Evolutionary conservation across 495 filamentous ascomycete genomes (phyloP), one percentile per base, ranked within the genome.

Genomic region (Emericellopsis terricola): DNA sequence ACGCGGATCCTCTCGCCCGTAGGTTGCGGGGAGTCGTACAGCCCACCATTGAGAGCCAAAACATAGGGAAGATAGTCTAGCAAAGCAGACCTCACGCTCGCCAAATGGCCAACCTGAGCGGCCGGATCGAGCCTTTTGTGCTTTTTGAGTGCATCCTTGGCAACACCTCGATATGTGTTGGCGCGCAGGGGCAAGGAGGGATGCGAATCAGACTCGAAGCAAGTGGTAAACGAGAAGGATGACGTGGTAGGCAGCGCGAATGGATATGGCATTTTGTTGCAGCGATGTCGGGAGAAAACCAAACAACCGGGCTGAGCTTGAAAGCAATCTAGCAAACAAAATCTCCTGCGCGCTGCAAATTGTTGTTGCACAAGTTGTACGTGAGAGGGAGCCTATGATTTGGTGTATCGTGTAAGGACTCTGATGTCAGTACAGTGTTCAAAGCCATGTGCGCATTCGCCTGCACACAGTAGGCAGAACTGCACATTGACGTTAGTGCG

Each of bases 231-330:
- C 24, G 76, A 76, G 43, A 86, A 71, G 28, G 72, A 64, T 2
- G 81, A 89, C 15, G 85, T 92, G 15, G 84, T 93, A 2, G 85
- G 81, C 24, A 93, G 69, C 20, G 64, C 59, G 46, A 86, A 91
- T 14, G 76, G 73, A 51, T 76, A 94, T 28, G 87, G 83, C 86
- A 94, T 93, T 20, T 38, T 68, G 51, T 34, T 15, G 37, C n/a
- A 6, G 2, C 28, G 31, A 17, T 26, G n/a, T n/a, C n/a, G n/a
- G n/a, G n/a, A n/a, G n/a, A n/a, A n/a, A n/a, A n/a, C n/a, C n/a
- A n/a, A n/a, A n/a, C n/a, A n/a, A n/a, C n/a, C n/a, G n/a, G n/a
- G n/a, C n/a, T n/a, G n/a, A n/a, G n/a, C n/a, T n/a, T n/a, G n/a
- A n/a, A n/a, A n/a, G n/a, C n/a, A n/a, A n/a, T n/a, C n/a, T n/a